Percentiles rank a stretch among this genome's conserved stretches.
Evolutionary conservation across 192 early-diverging fungal species (phyloP).

Genomic region (Coemansia sp.): DNA sequence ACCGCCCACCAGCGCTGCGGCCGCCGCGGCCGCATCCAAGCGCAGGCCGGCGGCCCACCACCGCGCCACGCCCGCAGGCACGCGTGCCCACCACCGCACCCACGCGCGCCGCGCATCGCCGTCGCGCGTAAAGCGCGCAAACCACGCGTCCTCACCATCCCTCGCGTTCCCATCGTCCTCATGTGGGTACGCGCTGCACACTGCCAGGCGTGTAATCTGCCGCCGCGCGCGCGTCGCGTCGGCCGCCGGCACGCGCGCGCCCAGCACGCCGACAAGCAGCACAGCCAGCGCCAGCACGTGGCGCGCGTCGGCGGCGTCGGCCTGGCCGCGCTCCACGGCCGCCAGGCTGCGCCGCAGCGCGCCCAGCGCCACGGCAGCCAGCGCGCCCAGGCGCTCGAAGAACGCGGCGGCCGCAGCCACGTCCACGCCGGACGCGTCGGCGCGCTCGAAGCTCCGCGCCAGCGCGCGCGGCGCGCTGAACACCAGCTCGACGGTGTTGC

Average conservation of each 20-base stretch:
- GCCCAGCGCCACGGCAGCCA: neutral
- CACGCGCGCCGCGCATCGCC: slow-evolving; percentile 24
- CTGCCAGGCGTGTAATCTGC: slow-evolving; percentile 9
- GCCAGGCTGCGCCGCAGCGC: slow-evolving; percentile 9
- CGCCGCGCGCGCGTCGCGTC: slow-evolving; percentile 6
- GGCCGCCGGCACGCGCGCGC: neutral
- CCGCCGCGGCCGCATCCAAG: slow-evolving; percentile 13
- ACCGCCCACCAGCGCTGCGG: slow-evolving; percentile 10
- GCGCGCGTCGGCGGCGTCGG: neutral
- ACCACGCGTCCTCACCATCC: neutral
- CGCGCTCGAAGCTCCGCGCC: slow-evolving; percentile 16
- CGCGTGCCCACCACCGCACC: slow-evolving; percentile 35
- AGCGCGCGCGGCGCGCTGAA: slow-evolving; percentile 19
- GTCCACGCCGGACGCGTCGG: slow-evolving; percentile 12
- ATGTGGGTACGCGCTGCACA: neutral
- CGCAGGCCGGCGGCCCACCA: slow-evolving; percentile 20
- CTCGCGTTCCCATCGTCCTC: neutral
- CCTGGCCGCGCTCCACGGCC: neutral
- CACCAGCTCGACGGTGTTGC: slow-evolving; percentile 23
- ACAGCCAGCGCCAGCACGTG: slow-evolving; percentile 20
- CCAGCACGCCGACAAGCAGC: neutral
- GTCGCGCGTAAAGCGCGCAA: slow-evolving; percentile 21
- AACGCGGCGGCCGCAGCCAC: slow-evolving; percentile 16
- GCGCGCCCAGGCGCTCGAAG: slow-evolving; percentile 1
- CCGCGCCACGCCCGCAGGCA: slow-evolving; percentile 19